Evolutionary conservation across 1,284 basidiomycete genomes (phyloP).

Genomic region (Takashimella koratensis): DNA sequence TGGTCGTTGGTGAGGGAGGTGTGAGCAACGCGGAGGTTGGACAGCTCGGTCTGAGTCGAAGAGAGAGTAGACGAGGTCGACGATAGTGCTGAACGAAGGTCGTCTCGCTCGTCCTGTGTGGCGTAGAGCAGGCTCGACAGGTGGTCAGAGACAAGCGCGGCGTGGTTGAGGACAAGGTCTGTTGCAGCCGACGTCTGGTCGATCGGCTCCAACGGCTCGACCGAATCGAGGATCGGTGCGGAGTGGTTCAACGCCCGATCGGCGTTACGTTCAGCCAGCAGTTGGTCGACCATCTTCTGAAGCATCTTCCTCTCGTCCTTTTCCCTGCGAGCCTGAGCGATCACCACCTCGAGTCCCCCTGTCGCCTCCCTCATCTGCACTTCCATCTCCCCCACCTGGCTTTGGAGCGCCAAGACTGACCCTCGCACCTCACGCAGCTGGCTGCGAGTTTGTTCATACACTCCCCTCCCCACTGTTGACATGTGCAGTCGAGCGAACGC

Average conservation of each 20-base stretch:
- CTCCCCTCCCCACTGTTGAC: background rate
- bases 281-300: background rate
- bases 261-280: slow-evolving; percentile 4
- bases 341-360: background rate
- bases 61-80: slow-evolving; percentile 2
- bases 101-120: background rate
- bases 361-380: slow-evolving; percentile 6
- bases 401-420: background rate
- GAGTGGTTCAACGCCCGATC: background rate
- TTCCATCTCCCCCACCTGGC: background rate
- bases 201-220: background rate
- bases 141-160: slow-evolving; percentile 8
- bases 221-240: background rate
- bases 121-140: slow-evolving; percentile 4
- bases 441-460: background rate
- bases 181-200: background rate
- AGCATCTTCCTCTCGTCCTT: background rate
- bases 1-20: slow-evolving; percentile 7
- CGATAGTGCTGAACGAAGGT: slow-evolving; percentile 7
- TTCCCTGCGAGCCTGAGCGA: background rate
- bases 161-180: slow-evolving; percentile 15
- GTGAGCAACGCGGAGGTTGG: slow-evolving; percentile 13
- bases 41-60: slow-evolving; percentile 3
- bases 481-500: background rate
- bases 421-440: background rate